phyloP scores from a whole-genome alignment of 176 grass and related monocot species.

The Oryza meridionalis region DNA sequence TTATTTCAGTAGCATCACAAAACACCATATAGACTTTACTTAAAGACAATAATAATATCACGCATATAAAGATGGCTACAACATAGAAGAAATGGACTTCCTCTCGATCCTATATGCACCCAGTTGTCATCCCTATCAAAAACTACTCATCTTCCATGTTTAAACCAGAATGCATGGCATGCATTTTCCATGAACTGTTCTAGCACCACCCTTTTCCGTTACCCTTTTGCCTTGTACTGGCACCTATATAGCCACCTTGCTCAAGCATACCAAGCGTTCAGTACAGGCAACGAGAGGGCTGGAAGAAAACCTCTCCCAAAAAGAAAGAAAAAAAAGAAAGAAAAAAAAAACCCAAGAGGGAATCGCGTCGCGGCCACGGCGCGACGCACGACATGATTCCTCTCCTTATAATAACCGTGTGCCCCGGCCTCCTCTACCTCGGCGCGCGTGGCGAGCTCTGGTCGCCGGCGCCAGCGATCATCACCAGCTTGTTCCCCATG shows the following conservation, averaged over 20 bases:
- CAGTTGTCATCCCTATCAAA: not conserved
- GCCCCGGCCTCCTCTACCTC: not conserved
- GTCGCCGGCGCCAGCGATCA: not conserved
- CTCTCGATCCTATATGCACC: too few species aligned
- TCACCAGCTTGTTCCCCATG: not conserved
- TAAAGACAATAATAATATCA: not conserved
- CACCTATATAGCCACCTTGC: not conserved
- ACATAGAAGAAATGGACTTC: not conserved
- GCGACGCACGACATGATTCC: not conserved
- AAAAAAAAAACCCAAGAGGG: not conserved
- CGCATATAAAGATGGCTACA: not conserved
- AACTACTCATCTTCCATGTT: not conserved
- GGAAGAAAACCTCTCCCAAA: not conserved
- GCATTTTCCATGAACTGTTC: not conserved
- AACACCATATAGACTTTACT: not conserved
- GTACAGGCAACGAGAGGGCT: not conserved
- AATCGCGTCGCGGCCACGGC: not conserved
- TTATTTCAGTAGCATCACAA: not conserved
- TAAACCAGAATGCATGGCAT: not conserved
- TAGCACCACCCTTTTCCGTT: not conserved
- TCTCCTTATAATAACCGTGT: not conserved
- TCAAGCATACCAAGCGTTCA: conserved; percentile 21
- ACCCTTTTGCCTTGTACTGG: not conserved
- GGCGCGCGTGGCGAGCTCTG: not conserved
- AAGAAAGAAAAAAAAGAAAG: too few species aligned